Evolutionary conservation across 2,329 filamentous ascomycete species (phyloP), one percentile per base, ranked within the genome.

Genomic region (Ceratocystis variospora): DNA sequence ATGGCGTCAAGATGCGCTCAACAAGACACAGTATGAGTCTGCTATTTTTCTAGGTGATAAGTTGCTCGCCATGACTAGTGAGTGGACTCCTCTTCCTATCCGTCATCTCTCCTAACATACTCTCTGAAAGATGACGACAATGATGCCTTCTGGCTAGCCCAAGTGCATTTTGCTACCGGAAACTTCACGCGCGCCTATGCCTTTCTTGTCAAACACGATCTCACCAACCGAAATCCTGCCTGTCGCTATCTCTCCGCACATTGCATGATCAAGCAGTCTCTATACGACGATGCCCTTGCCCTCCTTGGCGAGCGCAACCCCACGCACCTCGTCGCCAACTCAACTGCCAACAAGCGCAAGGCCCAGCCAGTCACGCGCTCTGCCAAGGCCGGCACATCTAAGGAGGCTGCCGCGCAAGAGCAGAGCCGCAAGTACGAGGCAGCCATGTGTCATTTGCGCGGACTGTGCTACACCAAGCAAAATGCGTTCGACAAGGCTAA

Each of bases 41-140:
- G 94, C 94, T 73, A 93, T 97, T 72, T 97, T 96, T 75, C 90
- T 97, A 70, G 94, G 91, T 70, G 94, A 99, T 81, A 99, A 99
- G 79, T 81, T 99, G 71, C 82, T 97, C 67, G 94, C 94, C 67
- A 80, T 99, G 73, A 97, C 93, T 46, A 90, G 93, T 96, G 77
- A 70, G 84, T 76, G 48, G 10, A 12, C 48, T 45, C 22, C 22
- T 57, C 63, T 59, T 37, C 45, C 37, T 41, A 28, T 57, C n/a
- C 22, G n/a, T n/a, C 15, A 22, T 41, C 46, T 37, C 25, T 19
- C 17, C 48, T 45, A 15, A 46, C 55, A 64, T 70, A 22, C 59
- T 31, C 28, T 17, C 59, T 19, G 3, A 17, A 64, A 96, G 94
- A 92, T 73, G 89, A 93, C 74, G 91, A 96, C 72, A 87, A 90